A percentile compares a stretch with the other conserved stretches of the same genome.
These are phyloP conservation scores for Tetracentron sinense DNA, from an alignment of 164 flowering plant genomes.

Conservation along the genomic window DNA sequence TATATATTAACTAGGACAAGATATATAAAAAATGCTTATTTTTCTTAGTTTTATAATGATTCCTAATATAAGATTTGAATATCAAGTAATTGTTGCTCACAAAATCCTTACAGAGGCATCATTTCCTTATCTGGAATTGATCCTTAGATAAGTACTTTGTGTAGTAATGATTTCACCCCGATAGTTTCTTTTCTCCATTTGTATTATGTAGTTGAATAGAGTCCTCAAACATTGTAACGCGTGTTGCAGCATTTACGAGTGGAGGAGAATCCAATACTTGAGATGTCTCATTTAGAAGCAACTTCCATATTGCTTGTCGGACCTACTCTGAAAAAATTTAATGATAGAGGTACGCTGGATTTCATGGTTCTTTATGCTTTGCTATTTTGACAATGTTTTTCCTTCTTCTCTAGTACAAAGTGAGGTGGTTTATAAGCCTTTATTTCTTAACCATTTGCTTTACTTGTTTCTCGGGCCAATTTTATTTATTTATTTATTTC, in stretches of 20 bases:
- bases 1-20: no score
- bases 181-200: not conserved
- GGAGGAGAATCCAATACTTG: conserved; percentile 97
- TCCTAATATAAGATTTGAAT: no score
- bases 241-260: conserved; percentile 80
- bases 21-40: no score
- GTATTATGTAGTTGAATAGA: not conserved
- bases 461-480: no score
- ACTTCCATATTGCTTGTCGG: conserved; percentile 94
- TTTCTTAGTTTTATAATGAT: no score
- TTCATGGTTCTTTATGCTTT: not conserved
- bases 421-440: no score
- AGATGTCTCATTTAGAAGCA: conserved; percentile 94
- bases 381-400: not conserved
- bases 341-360: conserved; percentile 72
- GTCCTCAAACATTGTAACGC: not conserved
- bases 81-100: no score
- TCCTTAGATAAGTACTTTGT: not conserved
- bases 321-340: conserved; percentile 88
- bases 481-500: no score
- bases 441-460: no score
- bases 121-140: no score
- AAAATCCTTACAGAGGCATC: no score
- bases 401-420: no score
- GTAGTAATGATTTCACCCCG: not conserved